Evolutionary conservation across 2,329 filamentous ascomycete species (phyloP).

Genomic region (Cladorrhinum sp.): DNA sequence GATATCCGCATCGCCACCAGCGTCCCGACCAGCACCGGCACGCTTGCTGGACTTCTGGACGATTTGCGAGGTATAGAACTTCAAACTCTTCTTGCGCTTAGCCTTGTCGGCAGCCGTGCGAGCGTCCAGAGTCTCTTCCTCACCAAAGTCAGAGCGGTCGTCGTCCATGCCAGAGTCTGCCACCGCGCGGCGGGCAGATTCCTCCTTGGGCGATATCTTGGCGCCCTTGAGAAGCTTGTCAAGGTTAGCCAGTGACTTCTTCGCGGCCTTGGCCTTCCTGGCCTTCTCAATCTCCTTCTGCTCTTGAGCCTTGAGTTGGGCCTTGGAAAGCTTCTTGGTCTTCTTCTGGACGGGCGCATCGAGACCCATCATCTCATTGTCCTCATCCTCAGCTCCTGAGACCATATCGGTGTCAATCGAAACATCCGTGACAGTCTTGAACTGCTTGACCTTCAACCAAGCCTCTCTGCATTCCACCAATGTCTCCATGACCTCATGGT

Average conservation of each 20-base stretch:
- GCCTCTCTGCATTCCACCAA: slow-evolving; percentile 75
- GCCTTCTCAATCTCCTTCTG: slow-evolving; percentile 43
- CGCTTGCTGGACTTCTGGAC: slow-evolving; percentile 90
- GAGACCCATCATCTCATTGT: slow-evolving; percentile 25
- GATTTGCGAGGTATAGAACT: slow-evolving; percentile 98
- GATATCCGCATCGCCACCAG: slow-evolving; percentile 76
- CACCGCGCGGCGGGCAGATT: slow-evolving; percentile 37
- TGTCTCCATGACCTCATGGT: slow-evolving; percentile 87
- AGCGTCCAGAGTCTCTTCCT: slow-evolving; percentile 76
- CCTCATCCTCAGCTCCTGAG: slow-evolving; percentile 35
- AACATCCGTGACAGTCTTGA: slow-evolving; percentile 46
- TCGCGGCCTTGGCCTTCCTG: slow-evolving; percentile 55
- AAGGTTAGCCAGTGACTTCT: slow-evolving; percentile 68
- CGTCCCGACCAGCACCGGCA: slow-evolving; percentile 66
- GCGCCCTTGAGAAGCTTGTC: slow-evolving; percentile 56
- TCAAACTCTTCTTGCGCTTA: slow-evolving; percentile 82
- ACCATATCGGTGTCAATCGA: slow-evolving; percentile 32
- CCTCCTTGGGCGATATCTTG: slow-evolving; percentile 37
- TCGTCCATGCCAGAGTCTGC: slow-evolving; percentile 43
- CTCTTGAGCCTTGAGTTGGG: slow-evolving; percentile 36
- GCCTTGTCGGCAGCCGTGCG: slow-evolving; percentile 83
- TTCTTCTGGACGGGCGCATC: slow-evolving; percentile 24
- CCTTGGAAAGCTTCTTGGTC: slow-evolving; percentile 35
- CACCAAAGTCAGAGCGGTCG: slow-evolving; percentile 86
- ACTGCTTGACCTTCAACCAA: slow-evolving; percentile 70